Base-by-base conservation (phyloP, 1,284 basidiomycete species). In the Ganoderma lingzhi region DNA sequence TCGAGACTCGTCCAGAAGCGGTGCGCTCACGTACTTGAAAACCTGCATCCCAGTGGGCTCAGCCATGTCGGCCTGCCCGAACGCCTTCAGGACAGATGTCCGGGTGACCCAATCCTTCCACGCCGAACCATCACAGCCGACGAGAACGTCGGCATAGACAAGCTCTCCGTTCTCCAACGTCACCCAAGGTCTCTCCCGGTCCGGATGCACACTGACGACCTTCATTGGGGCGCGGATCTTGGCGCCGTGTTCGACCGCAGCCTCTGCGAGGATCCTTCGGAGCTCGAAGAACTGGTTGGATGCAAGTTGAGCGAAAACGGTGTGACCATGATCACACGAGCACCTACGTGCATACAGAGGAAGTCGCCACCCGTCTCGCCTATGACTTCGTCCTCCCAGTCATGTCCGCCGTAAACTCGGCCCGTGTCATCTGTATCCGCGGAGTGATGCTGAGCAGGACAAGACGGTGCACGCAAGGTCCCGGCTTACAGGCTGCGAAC, bases 91-190 rank as follows among this genome's bases (percentile, higher is more conserved):
- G 42, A 82, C 71, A 6, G 68, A 44, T 61, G 55, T 63, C 53
- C 80, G 76, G 28, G 72, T 68, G n/a, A 77, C 44, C 42, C 75
- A 65, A 73, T 28, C 62, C 62, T 48, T 48, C 45, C 45, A 48
- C 6, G 45, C 32, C 37, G 65, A 55, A 12, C 80, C 80, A 70
- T 81, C 80, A 28, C 79, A 79, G 32, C 78, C 80, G 37, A 81
- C 59, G 42, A 81, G 63, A 6, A 81, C 76, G 66, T 81, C 79
- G 14, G 71, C 77, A 6, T 68, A 42, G 59, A 81, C 41, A 15
- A 71, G 70, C 67, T 79, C 77, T n/a, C 80, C 79, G 3, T 71
- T 66, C 35, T 65, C 64, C 42, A 80, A 75, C 30, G 69, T 76
- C 8, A 80, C 75, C n/a, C 67, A 73, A 15, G 78, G 77, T 56